Conservation (phyloP, 108 stramenopile genomes). For the Thalassiosira profunda region DNA sequence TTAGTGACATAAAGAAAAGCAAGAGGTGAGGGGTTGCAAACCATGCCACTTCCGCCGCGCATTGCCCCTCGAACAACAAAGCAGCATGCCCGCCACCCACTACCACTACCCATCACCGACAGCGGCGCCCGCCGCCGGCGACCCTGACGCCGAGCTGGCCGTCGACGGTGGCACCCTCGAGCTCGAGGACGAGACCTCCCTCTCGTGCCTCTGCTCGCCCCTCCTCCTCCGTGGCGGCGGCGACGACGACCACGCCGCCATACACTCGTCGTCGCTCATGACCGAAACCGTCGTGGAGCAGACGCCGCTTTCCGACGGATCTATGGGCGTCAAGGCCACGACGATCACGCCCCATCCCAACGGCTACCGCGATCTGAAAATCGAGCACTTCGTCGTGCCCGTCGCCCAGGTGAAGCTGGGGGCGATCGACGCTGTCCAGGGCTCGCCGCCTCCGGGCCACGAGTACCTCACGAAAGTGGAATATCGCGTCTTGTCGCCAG, state of each 20-base stretch:
- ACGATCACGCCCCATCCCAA: slow-evolving; percentile 11
- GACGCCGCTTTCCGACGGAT: slow-evolving; percentile 7
- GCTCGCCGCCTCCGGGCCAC: background rate
- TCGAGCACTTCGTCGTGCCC: slow-evolving; percentile 12
- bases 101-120: too few species aligned
- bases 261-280: background rate
- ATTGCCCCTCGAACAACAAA: too few species aligned
- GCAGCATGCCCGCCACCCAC: too few species aligned
- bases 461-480: slow-evolving; percentile 26
- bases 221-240: background rate
- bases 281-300: background rate
- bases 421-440: background rate
- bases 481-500: slow-evolving; percentile 9
- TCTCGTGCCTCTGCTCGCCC: background rate
- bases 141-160: background rate
- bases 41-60: too few species aligned
- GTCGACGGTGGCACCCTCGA: slow-evolving; percentile 5
- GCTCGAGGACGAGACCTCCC: background rate
- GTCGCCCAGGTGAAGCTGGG: background rate
- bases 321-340: slow-evolving; percentile 9
- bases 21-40: too few species aligned
- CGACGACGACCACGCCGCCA: too few species aligned
- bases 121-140: too few species aligned
- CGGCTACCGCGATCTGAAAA: slow-evolving; percentile 12
- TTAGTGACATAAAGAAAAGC: too few species aligned